Base-by-base conservation (phyloP, 345 rosid genomes). In the Eucalyptus sp. region DNA sequence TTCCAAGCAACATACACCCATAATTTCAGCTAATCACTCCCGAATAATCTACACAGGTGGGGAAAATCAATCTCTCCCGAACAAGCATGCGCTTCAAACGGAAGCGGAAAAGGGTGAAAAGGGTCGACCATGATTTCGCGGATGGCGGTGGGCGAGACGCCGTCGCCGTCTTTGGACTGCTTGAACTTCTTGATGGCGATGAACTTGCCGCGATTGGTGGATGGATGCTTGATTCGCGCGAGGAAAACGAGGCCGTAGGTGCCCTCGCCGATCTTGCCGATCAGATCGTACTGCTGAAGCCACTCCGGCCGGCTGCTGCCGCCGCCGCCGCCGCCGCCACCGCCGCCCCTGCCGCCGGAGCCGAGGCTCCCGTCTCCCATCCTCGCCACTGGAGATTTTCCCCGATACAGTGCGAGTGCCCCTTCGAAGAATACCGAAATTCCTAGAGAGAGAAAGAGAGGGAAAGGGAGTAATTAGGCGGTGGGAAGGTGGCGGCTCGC, bases 241-340 rank as follows among this genome's bases (percentile, higher is more conserved):
- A 98, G 94, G 93, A 98, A 98, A 41, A 98, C 99, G 86, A 98
- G 99, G 87, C 99, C 99, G 90, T 98, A 98, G 9, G 99, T 98
- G 16, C 99, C 99, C 92, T 98, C 99, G 68, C 99, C 99, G 81
- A 98, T 98, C 94, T 98, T 98, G 62, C 99, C 99, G 51, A 98
- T 95, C 24, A 98, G 96, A 92, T 97, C 97, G 93, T 97, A 98
- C 83, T 97, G 99, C 87, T 96, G 99, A 79, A 98, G 95, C 99
- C 99, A 98, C 91, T 98, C 99, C 86, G 99, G 99, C 94, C 95
- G 95, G 95, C 94, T 87, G 56, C 87, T 25, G 81, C 87, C 58
- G 87, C 86, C 86, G 46, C 87, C 58, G 46, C 87, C 58, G 56
- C 60, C 43, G 44, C 62, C 62, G 29, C 60, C 41, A 41, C 41